A percentile compares a stretch with the other conserved stretches of the same genome.
These are phyloP conservation scores for Eucalyptus pauciflora DNA, from an alignment of 345 rosid genomes.

Conservation along the genomic window DNA sequence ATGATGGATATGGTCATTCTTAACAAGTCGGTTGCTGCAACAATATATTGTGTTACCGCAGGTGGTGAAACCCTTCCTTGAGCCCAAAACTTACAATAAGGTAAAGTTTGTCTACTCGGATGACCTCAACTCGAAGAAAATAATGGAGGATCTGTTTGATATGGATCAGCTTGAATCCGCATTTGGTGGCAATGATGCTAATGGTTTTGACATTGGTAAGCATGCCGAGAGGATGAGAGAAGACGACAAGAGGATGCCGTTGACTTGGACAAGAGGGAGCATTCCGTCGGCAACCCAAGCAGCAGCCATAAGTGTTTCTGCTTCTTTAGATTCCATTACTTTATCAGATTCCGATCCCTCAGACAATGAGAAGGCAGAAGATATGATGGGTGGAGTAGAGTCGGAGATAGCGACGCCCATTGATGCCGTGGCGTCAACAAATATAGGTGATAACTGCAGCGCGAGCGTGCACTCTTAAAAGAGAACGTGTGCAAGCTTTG, in stretches of 20 bases:
- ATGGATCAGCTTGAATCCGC: conserved; percentile 61
- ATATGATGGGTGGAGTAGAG: neutral
- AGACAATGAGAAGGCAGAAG: conserved; percentile 23
- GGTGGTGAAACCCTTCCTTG: conserved; percentile 81
- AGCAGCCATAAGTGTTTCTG: conserved; percentile 4
- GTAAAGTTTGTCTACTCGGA: conserved; percentile 86
- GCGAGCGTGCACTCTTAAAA: neutral
- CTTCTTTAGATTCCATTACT: conserved; percentile 14
- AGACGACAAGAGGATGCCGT: conserved; percentile 54
- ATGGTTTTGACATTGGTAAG: conserved; percentile 41
- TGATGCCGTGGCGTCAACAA: neutral
- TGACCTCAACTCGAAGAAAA: conserved; percentile 37
- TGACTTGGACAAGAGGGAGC: conserved; percentile 23
- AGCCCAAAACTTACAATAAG: conserved; percentile 70
- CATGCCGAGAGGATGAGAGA: conserved; percentile 82
- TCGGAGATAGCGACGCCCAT: neutral
- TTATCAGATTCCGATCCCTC: conserved; percentile 39
- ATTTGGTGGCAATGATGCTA: conserved; percentile 55
- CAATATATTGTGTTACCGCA: conserved; percentile 5
- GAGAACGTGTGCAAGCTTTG: neutral
- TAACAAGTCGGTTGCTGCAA: neutral
- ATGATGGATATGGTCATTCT: neutral
- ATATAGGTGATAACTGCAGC: neutral
- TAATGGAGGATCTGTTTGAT: conserved; percentile 72
- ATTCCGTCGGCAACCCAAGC: neutral